These are phyloP conservation scores for Ploettnerulaceae sp. DNA, from an alignment of 2,329 filamentous ascomycete species.

Conservation along the genomic window DNA sequence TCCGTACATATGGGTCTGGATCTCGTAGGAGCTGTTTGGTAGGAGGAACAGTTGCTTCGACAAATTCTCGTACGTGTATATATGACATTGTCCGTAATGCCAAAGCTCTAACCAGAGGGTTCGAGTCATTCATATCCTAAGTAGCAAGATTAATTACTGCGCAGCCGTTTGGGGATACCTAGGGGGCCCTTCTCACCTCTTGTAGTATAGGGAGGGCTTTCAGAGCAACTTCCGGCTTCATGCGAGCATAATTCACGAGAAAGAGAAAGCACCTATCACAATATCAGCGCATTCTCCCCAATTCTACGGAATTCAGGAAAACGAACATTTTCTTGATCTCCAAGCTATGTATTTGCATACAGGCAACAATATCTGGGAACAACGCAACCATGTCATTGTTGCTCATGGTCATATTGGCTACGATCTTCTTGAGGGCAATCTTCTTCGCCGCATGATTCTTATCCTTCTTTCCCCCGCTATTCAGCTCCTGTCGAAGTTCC, in stretches of 20 bases:
- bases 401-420: conserved; percentile 99
- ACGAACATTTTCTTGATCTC: conserved; percentile 99
- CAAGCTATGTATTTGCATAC: conserved; percentile 90
- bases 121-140: conserved; percentile 88
- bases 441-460: conserved; percentile 95
- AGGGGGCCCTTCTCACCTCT: too few relatives aligned
- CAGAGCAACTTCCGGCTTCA: conserved; percentile 89
- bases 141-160: background rate
- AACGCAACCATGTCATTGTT: conserved; percentile 99
- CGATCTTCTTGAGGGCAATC: conserved; percentile 98
- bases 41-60: conserved; percentile 81
- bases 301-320: background rate
- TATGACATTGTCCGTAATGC: conserved; percentile 95
- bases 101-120: conserved; percentile 86
- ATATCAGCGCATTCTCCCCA: conserved; percentile 22
- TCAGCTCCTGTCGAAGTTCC: conserved; percentile 90
- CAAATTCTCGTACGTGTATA: conserved; percentile 92
- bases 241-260: conserved; percentile 91
- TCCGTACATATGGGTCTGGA: conserved; percentile 90
- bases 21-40: conserved; percentile 82
- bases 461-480: conserved; percentile 93
- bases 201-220: conserved; percentile 87
- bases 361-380: conserved; percentile 90
- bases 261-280: conserved; percentile 85
- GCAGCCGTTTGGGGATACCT: too few relatives aligned